Evolutionary conservation across 2,329 filamentous ascomycete species (phyloP), one percentile per base, ranked within the genome.

Genomic region (Penicillium concentricum): DNA sequence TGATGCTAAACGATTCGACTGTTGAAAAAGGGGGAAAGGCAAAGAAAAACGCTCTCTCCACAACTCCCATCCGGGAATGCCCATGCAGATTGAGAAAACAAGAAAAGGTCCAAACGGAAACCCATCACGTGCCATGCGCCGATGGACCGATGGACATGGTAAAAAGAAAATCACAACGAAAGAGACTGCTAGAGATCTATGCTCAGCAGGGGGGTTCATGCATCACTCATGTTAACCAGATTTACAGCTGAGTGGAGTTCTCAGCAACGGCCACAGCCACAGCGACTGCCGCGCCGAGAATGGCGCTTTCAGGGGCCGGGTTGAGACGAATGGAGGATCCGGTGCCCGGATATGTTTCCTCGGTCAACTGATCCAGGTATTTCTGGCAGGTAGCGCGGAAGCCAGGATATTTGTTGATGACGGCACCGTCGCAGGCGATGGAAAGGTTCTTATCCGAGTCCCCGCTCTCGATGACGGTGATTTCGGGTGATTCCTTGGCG

Each of bases 371-470:
- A 59, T 79, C 71, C 37, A 81, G 65, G 46, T 76, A 79, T 2
- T 47, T 59, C 56, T 81, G 78, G 61, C 76, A 79, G 35, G 72
- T 69, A 38, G 74, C 71, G 47, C 74, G 71, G 67, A 81, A 81
- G 5, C 74, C 76, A 2, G 79, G 79, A 61, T 81, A 81, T 60
- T 80, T 81, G 66, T 79, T 78, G 54, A 81, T 79, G 45, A 81
- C 79, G 49, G 76, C 79, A n/a, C 79, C 79, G 54, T 81, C 78
- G 61, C 79, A 81, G n/a, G 78, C 79, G 48, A 81, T 80, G 4
- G 74, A 77, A 20, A 80, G 62, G 34, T 67, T 76, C 37, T 62
- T 69, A 30, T 64, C 62, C 3, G 66, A 60, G 2, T 67, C 61
- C 49, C 70, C 69, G 26, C 67, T 68, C 48, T 74, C 72, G 2